These are phyloP conservation scores for Acacia concinna DNA, from an alignment of 331 rosid species.

Conservation along the genomic window DNA sequence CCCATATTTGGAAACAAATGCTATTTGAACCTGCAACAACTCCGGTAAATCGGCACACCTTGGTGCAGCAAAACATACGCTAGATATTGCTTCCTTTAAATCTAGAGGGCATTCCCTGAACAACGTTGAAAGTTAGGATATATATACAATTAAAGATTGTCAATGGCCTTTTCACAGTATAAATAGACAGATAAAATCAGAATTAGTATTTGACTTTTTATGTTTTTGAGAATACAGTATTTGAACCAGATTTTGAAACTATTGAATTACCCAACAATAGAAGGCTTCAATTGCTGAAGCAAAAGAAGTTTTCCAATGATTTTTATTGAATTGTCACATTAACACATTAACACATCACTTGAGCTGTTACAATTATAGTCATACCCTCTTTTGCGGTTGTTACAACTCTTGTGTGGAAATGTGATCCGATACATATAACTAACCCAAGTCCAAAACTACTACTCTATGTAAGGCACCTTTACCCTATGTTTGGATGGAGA, in stretches of 20 bases:
- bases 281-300: neutral
- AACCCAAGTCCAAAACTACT: neutral
- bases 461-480: too few species aligned
- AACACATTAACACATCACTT: neutral
- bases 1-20: conserved; percentile 81
- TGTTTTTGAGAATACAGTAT: neutral
- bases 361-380: neutral
- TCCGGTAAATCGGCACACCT: conserved; percentile 95
- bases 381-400: neutral
- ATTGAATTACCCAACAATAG: neutral
- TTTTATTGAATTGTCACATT: neutral
- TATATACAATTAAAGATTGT: conserved; percentile 18
- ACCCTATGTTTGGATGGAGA: too few species aligned
- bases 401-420: neutral
- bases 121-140: conserved; percentile 16
- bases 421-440: neutral
- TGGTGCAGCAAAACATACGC: conserved; percentile 97
- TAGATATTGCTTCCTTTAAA: conserved; percentile 96
- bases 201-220: neutral
- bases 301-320: neutral
- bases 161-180: neutral
- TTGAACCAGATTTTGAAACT: neutral
- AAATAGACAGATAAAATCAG: neutral
- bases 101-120: conserved; percentile 93
- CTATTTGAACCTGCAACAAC: conserved; percentile 88